Conservation (phyloP, 2,329 filamentous ascomycete species). For the Triangularia setosa region DNA sequence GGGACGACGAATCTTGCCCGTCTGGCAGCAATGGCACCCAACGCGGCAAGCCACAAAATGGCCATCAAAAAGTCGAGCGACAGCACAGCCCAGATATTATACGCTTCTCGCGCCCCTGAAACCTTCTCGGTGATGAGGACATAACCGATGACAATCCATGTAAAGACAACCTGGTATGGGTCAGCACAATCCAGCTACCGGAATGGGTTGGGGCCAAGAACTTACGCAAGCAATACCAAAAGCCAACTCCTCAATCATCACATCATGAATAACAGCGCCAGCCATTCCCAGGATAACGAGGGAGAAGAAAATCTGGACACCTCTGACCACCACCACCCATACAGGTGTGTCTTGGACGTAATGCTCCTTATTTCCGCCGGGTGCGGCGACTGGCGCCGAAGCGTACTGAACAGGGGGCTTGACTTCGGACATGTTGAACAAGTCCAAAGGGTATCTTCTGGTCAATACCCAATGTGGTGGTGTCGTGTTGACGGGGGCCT, state of each 20-base stretch:
- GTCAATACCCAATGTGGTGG: neutral
- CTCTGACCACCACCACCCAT: constrained; percentile 27
- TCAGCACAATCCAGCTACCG: neutral
- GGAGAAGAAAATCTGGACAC: constrained; percentile 29
- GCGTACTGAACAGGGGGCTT: neutral
- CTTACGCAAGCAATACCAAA: constrained; percentile 32
- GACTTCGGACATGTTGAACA: constrained; percentile 2
- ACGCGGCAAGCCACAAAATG: constrained; percentile 33
- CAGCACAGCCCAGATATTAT: constrained; percentile 35
- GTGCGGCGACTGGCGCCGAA: neutral
- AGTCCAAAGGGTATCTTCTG: neutral
- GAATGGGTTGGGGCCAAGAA: neutral
- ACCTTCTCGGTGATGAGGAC: constrained; percentile 30
- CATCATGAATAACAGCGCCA: constrained; percentile 30
- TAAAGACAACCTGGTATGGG: constrained; percentile 28
- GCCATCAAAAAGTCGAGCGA: constrained; percentile 32
- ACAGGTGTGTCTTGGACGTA: constrained; percentile 28
- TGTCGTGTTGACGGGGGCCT: neutral
- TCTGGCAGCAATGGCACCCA: constrained; percentile 30
- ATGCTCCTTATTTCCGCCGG: constrained; percentile 5
- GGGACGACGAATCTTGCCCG: constrained; percentile 24
- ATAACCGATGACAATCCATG: constrained; percentile 28
- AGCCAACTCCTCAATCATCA: constrained; percentile 24
- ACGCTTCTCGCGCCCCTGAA: constrained; percentile 21
- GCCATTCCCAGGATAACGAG: constrained; percentile 28